Percentiles rank a stretch among this genome's conserved stretches.
These are phyloP conservation scores for Naumovozyma dairenensis DNA, from an alignment of 805 yeast species.

Conservation along the genomic window DNA sequence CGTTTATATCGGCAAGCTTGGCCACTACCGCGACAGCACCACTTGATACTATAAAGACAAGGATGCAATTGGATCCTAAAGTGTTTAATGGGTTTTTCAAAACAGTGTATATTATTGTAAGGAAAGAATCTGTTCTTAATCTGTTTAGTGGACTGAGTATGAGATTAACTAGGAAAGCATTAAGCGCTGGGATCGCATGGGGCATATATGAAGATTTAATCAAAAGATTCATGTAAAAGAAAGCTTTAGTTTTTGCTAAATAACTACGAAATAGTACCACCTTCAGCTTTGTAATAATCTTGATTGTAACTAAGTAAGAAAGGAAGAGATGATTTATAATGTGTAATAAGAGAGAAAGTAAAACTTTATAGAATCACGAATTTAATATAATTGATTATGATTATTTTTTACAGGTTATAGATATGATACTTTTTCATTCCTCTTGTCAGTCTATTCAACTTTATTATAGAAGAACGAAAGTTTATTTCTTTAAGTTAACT, in stretches of 20 bases:
- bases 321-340: no score
- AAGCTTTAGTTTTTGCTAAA: no score
- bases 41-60: conserved; percentile 85
- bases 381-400: no score
- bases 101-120: conserved; percentile 33
- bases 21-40: conserved; percentile 90
- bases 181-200: conserved; percentile 95
- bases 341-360: no score
- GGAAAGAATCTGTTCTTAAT: conserved; percentile 40
- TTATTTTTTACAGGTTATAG: no score
- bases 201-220: conserved; percentile 88
- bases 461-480: no score
- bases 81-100: conserved; percentile 34
- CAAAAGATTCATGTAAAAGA: conserved; percentile 22
- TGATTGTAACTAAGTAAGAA: no score
- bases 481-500: neutral
- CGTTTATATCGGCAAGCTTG: conserved; percentile 62
- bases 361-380: no score
- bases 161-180: conserved; percentile 73
- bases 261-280: no score
- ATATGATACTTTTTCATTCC: no score
- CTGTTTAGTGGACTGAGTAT: conserved; percentile 79
- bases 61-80: conserved; percentile 66
- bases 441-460: no score
- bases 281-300: no score